A percentile compares a stretch with the other conserved stretches of the same genome.
phyloP scores from a whole-genome alignment of 305 asterid genomes.

The Solanum hybrid region DNA sequence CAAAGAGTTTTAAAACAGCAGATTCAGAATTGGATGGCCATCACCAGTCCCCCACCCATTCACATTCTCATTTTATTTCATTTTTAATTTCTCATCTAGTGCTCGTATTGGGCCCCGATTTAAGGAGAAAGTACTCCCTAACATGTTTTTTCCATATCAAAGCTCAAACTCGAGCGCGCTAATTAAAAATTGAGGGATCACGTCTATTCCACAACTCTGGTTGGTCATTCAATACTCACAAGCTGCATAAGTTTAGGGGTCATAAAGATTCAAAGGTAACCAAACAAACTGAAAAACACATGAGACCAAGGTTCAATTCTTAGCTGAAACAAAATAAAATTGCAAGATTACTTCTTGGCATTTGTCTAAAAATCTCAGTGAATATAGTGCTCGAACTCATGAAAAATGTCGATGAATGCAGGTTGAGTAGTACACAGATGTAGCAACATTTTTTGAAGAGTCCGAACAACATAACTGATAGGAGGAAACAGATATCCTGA shows the following conservation, averaged over 20 bases:
- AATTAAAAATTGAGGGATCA: neutral
- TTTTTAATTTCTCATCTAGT: neutral
- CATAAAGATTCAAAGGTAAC: neutral
- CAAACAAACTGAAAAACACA: neutral
- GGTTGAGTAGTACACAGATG: neutral
- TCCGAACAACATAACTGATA: neutral
- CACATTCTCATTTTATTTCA: neutral
- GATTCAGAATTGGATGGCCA: neutral
- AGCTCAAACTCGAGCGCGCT: fast-evolving
- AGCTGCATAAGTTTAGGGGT: neutral
- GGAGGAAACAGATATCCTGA: neutral
- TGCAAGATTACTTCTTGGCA: neutral
- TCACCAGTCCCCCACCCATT: neutral
- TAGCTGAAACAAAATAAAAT: neutral
- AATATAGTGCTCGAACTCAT: neutral
- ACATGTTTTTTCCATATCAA: neutral
- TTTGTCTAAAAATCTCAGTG: neutral
- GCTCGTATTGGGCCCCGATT: neutral
- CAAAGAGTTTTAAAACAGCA: neutral
- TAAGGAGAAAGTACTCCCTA: neutral
- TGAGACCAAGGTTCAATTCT: neutral
- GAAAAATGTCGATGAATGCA: neutral
- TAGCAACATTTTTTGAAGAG: neutral
- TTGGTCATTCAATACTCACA: neutral
- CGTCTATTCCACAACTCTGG: neutral